Percentiles rank a stretch among this genome's conserved stretches.
Conservation (phyloP, 2,329 filamentous ascomycete genomes). For the Phaeomoniella chlamydospora region DNA sequence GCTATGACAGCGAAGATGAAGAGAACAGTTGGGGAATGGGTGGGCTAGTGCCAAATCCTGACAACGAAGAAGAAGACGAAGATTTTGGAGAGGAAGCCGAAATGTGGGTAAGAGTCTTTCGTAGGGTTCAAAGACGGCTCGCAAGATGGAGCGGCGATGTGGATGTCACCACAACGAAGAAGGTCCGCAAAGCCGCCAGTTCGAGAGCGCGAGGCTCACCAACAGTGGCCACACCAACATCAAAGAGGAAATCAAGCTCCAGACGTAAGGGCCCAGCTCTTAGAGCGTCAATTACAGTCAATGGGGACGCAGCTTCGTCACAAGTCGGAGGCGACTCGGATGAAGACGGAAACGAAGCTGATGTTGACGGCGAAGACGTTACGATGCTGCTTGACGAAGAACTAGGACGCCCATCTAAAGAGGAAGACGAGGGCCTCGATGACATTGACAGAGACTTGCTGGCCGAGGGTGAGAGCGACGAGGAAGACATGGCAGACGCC, state of each 20-base stretch:
- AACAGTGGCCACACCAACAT: background rate
- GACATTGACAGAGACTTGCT: conserved; percentile 13
- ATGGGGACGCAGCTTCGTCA: background rate
- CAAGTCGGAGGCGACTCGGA: conserved; percentile 4
- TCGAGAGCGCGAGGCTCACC: background rate
- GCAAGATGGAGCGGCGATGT: conserved; percentile 30
- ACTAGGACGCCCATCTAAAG: background rate
- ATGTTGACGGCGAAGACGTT: background rate
- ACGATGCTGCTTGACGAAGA: conserved; percentile 4
- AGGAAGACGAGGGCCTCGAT: conserved; percentile 3
- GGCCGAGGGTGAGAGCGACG: conserved; percentile 11
- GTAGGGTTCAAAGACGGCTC: conserved; percentile 25
- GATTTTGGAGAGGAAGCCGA: conserved; percentile 33
- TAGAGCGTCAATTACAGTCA: background rate
- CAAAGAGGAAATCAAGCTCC: conserved; percentile 5
- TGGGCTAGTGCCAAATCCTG: conserved; percentile 23
- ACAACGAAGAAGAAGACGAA: conserved; percentile 21
- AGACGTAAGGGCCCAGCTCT: conserved; percentile 2
- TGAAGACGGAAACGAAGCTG: conserved; percentile 1
- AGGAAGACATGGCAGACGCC: conserved; percentile 10
- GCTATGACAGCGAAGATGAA: conserved; percentile 32
- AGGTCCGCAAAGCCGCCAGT: background rate
- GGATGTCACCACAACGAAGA: conserved; percentile 12
- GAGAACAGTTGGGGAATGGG: conserved; percentile 25
- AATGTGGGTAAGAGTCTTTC: conserved; percentile 25